A percentile compares a stretch with the other conserved stretches of the same genome.
phyloP scores from a whole-genome alignment of 129 eudicot species.

The Artemisia annua region DNA sequence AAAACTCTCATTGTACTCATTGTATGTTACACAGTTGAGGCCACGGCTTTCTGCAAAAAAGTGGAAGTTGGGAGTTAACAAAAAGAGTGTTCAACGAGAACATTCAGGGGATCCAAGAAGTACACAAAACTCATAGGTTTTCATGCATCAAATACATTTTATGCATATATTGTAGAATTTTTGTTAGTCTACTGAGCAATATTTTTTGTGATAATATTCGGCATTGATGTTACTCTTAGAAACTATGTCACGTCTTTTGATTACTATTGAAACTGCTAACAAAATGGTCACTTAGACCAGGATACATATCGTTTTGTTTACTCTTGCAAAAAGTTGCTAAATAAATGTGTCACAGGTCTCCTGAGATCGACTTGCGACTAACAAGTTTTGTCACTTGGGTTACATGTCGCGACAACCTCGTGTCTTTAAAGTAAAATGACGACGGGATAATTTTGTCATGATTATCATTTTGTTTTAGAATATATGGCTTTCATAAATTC shows the following conservation, averaged over 20 bases:
- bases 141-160: constrained; percentile 20
- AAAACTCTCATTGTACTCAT: neutral
- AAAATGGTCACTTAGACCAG: neutral
- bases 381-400: too few species aligned
- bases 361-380: too few species aligned
- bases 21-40: constrained; percentile 53
- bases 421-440: too few species aligned
- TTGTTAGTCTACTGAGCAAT: constrained; percentile 17
- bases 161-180: constrained; percentile 33
- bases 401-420: too few species aligned
- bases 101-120: constrained; percentile 27
- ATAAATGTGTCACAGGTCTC: neutral
- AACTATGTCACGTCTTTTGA: neutral
- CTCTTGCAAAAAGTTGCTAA: too few species aligned
- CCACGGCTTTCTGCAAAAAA: constrained; percentile 65
- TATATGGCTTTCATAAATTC: too few species aligned
- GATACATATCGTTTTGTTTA: neutral
- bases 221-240: constrained; percentile 16
- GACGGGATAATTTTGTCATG: too few species aligned
- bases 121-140: constrained; percentile 25
- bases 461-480: too few species aligned
- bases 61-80: constrained; percentile 40
- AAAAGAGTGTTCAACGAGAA: constrained; percentile 25
- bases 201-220: constrained; percentile 21
- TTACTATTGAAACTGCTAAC: constrained; percentile 18